phyloP scores from a whole-genome alignment of 305 asterid species.

The Nicotiana rustica region DNA sequence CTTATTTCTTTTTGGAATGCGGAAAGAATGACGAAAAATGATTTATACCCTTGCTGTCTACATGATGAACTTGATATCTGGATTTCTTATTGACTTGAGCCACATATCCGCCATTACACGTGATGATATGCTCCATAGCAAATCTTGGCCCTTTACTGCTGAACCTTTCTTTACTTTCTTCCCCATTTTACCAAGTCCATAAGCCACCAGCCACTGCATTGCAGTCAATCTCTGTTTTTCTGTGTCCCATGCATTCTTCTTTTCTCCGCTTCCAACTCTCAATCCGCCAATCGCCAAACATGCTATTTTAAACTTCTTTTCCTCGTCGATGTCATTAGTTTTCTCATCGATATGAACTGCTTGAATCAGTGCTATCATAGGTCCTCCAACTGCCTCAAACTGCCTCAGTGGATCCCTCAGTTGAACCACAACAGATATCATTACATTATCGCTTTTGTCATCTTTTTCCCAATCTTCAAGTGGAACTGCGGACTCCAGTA shows the following conservation, averaged over 20 bases:
- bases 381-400: slow-evolving; percentile 90
- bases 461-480: slow-evolving; percentile 66
- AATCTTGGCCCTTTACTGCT: slow-evolving; percentile 57
- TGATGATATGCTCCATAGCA: slow-evolving; percentile 84
- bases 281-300: slow-evolving; percentile 78
- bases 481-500: slow-evolving; percentile 62
- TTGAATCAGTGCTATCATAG: slow-evolving; percentile 71
- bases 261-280: slow-evolving; percentile 50
- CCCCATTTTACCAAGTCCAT: slow-evolving; percentile 70
- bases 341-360: slow-evolving; percentile 39
- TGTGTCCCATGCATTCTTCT: slow-evolving; percentile 60
- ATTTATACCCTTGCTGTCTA: slow-evolving; percentile 29
- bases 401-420: slow-evolving; percentile 87
- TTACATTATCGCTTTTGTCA: slow-evolving; percentile 39
- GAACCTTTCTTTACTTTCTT: slow-evolving; percentile 59
- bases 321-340: slow-evolving; percentile 44
- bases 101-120: slow-evolving; percentile 95
- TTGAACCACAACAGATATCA: slow-evolving; percentile 60
- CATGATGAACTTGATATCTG: slow-evolving; percentile 74
- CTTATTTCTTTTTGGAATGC: background rate
- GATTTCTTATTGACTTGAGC: slow-evolving; percentile 90
- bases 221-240: slow-evolving; percentile 86
- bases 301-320: slow-evolving; percentile 61
- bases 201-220: slow-evolving; percentile 76
- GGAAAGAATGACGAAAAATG: background rate